Evolutionary conservation across 345 rosid genomes (phyloP).

Genomic region (Jatropha curcas): DNA sequence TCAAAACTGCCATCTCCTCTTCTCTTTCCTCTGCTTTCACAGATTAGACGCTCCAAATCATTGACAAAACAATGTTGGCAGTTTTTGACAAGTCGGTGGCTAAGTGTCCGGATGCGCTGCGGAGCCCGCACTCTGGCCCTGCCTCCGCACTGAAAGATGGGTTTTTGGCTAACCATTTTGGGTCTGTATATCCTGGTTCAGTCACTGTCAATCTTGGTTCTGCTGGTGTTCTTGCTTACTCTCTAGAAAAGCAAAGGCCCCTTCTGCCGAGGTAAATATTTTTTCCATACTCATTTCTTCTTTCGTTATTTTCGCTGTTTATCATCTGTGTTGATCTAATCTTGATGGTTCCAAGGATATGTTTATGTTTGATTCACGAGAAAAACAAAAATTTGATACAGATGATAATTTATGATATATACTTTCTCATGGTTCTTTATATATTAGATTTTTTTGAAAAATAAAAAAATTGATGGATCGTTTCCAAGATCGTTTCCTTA

Average conservation of each 20-base stretch:
- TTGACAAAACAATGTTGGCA: slow-evolving; percentile 59
- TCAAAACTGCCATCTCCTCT: background rate
- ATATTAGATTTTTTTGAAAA: background rate
- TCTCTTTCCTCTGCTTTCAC: background rate
- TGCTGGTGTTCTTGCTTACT: slow-evolving; percentile 74
- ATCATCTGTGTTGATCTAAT: slow-evolving; percentile 7
- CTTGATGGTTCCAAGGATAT: background rate
- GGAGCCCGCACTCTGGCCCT: slow-evolving; percentile 51
- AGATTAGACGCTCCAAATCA: background rate
- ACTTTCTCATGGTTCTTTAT: background rate
- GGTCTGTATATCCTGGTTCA: slow-evolving; percentile 48
- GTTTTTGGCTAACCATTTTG: slow-evolving; percentile 59
- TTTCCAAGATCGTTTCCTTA: background rate
- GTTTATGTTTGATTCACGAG: slow-evolving; percentile 6
- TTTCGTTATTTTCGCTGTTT: background rate
- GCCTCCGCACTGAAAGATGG: slow-evolving; percentile 66
- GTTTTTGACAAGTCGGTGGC: slow-evolving; percentile 86
- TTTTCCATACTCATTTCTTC: background rate
- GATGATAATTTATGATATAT: too few relatives aligned
- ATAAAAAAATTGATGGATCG: background rate
- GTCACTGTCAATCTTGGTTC: slow-evolving; percentile 76
- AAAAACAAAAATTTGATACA: background rate
- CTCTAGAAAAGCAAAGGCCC: slow-evolving; percentile 72
- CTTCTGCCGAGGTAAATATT: slow-evolving; percentile 74
- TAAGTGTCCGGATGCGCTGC: slow-evolving; percentile 73